phyloP scores from a whole-genome alignment of 2,329 filamentous ascomycete genomes.

The Fusarium anthophilum region DNA sequence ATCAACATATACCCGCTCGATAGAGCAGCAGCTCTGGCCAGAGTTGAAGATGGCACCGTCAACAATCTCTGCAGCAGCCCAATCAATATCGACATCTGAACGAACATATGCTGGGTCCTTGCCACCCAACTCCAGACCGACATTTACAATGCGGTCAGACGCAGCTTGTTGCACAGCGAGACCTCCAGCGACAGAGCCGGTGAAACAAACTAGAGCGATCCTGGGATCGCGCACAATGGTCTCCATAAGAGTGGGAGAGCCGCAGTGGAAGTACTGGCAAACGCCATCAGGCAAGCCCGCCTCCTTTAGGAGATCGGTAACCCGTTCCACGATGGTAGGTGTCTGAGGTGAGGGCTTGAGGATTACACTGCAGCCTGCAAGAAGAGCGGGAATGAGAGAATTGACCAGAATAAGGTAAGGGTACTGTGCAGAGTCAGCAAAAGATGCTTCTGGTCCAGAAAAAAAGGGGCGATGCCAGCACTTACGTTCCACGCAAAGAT shows the following conservation, averaged over 20 bases:
- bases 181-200: slow-evolving; percentile 89
- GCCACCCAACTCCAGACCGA: slow-evolving; percentile 91
- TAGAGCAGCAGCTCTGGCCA: slow-evolving; percentile 95
- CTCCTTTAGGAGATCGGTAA: slow-evolving; percentile 77
- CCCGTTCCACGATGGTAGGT: slow-evolving; percentile 88
- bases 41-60: slow-evolving; percentile 98
- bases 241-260: slow-evolving; percentile 80
- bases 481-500: slow-evolving; percentile 97
- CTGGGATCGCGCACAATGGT: slow-evolving; percentile 79
- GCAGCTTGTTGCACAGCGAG: slow-evolving; percentile 87
- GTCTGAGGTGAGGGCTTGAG: slow-evolving; percentile 96
- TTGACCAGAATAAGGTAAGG: slow-evolving; percentile 95
- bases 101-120: slow-evolving; percentile 95
- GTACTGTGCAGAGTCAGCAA: slow-evolving; percentile 66
- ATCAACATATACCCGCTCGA: slow-evolving; percentile 92
- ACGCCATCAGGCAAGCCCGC: slow-evolving; percentile 86
- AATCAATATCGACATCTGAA: slow-evolving; percentile 84
- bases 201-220: slow-evolving; percentile 88
- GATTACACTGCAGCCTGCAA: slow-evolving; percentile 90
- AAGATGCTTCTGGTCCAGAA: neutral
- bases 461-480: slow-evolving; percentile 18
- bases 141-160: slow-evolving; percentile 82
- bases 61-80: slow-evolving; percentile 94
- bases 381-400: slow-evolving; percentile 88
- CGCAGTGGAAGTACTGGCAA: slow-evolving; percentile 92